Percentiles rank a stretch among this genome's conserved stretches.
Conservation (phyloP, 176 grass and related monocot genomes). For the Coix lacrymajobi region DNA sequence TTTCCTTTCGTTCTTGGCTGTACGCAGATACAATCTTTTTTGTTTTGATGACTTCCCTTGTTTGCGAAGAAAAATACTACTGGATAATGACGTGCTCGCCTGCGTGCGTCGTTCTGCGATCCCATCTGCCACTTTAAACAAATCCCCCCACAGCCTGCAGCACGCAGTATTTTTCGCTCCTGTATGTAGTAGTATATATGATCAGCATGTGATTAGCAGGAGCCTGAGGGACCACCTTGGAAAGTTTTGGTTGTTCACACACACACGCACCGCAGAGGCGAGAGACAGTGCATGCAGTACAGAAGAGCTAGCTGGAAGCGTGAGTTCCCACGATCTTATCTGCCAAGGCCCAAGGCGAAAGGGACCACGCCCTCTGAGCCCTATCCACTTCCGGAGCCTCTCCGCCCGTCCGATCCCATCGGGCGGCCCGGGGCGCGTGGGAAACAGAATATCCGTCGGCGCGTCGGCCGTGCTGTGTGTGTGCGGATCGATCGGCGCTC, state of each 20-base stretch:
- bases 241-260: no score
- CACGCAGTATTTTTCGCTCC: no score
- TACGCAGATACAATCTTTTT: not conserved
- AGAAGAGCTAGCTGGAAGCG: slow-evolving; percentile 7
- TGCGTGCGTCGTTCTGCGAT: slow-evolving; percentile 9
- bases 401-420: not conserved
- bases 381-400: not conserved
- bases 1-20: not conserved
- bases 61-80: not conserved
- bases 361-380: not conserved
- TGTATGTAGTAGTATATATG: no score
- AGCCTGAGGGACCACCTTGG: not conserved
- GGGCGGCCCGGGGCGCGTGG: not conserved
- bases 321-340: slow-evolving; percentile 19
- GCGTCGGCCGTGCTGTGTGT: no score
- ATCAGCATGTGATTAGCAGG: not conserved
- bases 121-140: not conserved
- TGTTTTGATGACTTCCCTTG: not conserved
- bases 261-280: no score
- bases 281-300: not conserved
- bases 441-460: slow-evolving; percentile 31
- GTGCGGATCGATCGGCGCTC: no score
- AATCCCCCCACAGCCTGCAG: not conserved
- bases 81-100: not conserved
- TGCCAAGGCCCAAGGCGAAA: no score